Evolutionary conservation across 768 basidiomycete genomes (phyloP), one percentile per base, ranked within the genome.

Genomic region (Nidularia pulvinata): DNA sequence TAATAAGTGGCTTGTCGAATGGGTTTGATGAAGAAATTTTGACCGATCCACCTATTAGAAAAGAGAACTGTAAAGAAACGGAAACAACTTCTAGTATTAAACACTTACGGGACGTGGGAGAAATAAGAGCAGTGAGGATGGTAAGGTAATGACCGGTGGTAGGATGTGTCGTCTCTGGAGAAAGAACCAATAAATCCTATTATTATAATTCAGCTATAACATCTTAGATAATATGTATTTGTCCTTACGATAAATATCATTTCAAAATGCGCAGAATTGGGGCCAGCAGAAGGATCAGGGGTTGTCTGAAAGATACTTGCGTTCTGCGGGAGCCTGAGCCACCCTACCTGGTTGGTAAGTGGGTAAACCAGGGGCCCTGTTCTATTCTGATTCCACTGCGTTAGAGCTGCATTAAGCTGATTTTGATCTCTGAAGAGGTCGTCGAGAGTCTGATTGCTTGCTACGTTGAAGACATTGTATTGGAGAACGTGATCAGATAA

Each of bases 241-340:
- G 35, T 39, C 33, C 48, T 13, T 45, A 59, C 49, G 33, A 50
- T 51, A 19, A 59, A 35, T 7, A 58, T 33, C 14, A 36, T 22
- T 39, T 55, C 57, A 34, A 53, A 46, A 52, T 67, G 65, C 30
- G 62, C 53, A 2, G 59, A 56, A 47, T 55, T 55, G 0, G 56
- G 52, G 6, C 66, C 64, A 32, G 66, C 54, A 42, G 67, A 37
- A 49, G 71, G 69, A 53, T 73, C 69, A 3, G 56, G 14, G 16
- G 46, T 35, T 11, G 51, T 46, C 19, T 56, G 45, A 39, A 67
- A 63, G 35, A 60, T 55, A 34, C 44, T 14, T 10, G 56, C 46
- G 44, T 55, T 46, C 55, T 53, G 6, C 19, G 59, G 61, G 16
- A 71, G 51, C 33, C 69, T 58, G 7, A 53, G 37, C 39, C 58